phyloP scores from a whole-genome alignment of 805 yeast species.

The Cyberlindnera xylosilytica region DNA sequence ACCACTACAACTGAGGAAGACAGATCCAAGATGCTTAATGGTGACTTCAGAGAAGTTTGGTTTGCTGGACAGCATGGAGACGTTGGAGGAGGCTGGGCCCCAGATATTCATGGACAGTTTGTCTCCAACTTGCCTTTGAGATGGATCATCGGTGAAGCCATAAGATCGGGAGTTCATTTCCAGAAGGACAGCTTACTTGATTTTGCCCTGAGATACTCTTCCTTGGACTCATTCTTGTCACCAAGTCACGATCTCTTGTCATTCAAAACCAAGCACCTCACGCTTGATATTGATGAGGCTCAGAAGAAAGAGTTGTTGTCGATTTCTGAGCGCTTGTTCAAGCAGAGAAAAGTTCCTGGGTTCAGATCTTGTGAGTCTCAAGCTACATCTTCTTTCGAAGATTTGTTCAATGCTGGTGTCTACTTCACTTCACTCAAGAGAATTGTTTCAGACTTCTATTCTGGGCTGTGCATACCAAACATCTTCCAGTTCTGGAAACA shows the following conservation, averaged over 20 bases:
- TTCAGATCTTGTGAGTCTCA: constrained; percentile 21
- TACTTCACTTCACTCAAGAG: constrained; percentile 18
- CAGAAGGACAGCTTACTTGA: constrained; percentile 37
- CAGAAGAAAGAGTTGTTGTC: constrained; percentile 14
- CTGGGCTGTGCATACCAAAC: constrained; percentile 5
- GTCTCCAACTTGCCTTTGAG: constrained; percentile 51
- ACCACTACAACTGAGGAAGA: constrained; percentile 17
- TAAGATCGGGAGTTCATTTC: constrained; percentile 47
- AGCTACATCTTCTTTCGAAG: constrained; percentile 8
- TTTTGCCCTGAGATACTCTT: constrained; percentile 38
- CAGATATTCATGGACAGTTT: constrained; percentile 41
- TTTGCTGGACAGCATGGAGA: constrained; percentile 71
- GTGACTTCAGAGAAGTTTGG: constrained; percentile 53
- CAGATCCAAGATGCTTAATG: constrained; percentile 24
- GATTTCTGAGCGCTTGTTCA: constrained; percentile 9
- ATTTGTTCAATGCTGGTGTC: constrained; percentile 17
- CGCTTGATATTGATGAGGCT: constrained; percentile 10
- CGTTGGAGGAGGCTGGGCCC: constrained; percentile 65
- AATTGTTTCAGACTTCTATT: constrained; percentile 9
- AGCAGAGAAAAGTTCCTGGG: constrained; percentile 11
- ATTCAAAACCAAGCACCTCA: constrained; percentile 19
- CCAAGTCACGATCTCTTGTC: constrained; percentile 50
- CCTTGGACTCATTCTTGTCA: constrained; percentile 41
- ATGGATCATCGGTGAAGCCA: constrained; percentile 59
- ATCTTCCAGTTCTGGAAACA: constrained; percentile 13